Percentiles rank a stretch among this genome's conserved stretches.
These are phyloP conservation scores for Linderniella brevidens DNA, from an alignment of 257 asterid genomes.

Conservation along the genomic window DNA sequence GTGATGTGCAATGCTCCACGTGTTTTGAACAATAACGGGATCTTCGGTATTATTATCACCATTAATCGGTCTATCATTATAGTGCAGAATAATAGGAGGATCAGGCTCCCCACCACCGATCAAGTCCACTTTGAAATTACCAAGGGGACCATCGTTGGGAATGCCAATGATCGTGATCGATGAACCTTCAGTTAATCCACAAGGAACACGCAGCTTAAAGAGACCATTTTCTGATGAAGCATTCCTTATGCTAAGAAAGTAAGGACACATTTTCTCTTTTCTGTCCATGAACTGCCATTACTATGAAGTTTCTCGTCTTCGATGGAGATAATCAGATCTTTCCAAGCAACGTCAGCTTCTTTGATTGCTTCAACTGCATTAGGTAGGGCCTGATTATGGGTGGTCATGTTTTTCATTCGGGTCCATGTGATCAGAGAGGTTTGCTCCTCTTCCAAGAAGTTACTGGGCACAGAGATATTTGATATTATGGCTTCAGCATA, in stretches of 20 bases:
- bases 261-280: conserved; percentile 91
- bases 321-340: conserved; percentile 48
- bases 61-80: conserved; percentile 76
- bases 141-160: conserved; percentile 89
- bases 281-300: conserved; percentile 50
- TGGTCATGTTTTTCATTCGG: conserved; percentile 36
- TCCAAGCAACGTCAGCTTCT: conserved; percentile 79
- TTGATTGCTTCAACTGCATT: conserved; percentile 72
- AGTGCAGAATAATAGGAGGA: conserved; percentile 86
- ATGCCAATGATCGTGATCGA: conserved; percentile 84
- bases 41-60: conserved; percentile 87
- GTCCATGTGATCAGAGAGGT: conserved; percentile 60
- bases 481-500: conserved; percentile 31
- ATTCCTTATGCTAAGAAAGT: conserved; percentile 69
- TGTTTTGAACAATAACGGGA: conserved; percentile 91
- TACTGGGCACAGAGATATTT: conserved; percentile 33
- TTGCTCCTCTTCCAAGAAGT: conserved; percentile 40
- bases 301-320: conserved; percentile 45
- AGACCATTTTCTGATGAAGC: conserved; percentile 51
- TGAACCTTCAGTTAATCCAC: conserved; percentile 95
- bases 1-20: conserved; percentile 88
- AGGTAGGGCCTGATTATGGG: conserved; percentile 57
- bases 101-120: conserved; percentile 97
- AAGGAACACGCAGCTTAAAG: conserved; percentile 64
- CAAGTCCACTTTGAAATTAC: conserved; percentile 68